A percentile compares a stretch with the other conserved stretches of the same genome.
Conservation (phyloP, 441 rosid genomes). For the Breynia disticha region DNA sequence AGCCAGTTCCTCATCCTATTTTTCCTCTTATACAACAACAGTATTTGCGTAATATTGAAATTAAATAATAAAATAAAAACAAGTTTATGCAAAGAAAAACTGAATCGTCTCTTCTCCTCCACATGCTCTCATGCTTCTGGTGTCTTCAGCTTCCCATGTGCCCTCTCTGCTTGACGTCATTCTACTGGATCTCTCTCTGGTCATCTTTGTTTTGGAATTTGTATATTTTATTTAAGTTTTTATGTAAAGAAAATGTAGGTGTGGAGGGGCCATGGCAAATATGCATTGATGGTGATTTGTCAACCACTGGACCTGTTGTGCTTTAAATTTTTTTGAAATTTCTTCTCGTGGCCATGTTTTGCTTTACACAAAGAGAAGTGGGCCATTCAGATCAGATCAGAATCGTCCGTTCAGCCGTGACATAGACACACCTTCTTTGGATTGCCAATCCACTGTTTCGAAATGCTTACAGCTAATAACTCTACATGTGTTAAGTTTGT, state of each 20-base stretch:
- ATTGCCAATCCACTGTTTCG: too few relatives aligned
- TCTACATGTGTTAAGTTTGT: too few relatives aligned
- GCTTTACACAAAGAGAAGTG: neutral
- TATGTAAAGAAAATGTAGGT: neutral
- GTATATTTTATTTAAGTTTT: neutral
- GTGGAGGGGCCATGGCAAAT: neutral
- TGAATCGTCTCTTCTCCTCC: slow-evolving; percentile 19
- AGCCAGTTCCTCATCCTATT: neutral
- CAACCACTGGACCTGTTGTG: neutral
- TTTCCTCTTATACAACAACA: neutral
- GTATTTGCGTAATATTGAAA: neutral
- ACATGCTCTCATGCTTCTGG: slow-evolving; percentile 19
- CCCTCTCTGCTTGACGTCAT: slow-evolving; percentile 19
- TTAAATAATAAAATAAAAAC: slow-evolving; percentile 1
- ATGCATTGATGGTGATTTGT: slow-evolving; percentile 1
- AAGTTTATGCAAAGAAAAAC: neutral
- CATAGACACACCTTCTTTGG: too few relatives aligned
- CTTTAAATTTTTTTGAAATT: neutral
- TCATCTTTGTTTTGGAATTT: slow-evolving; percentile 1
- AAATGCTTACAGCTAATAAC: too few relatives aligned
- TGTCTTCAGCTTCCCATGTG: slow-evolving; percentile 34
- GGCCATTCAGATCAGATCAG: neutral
- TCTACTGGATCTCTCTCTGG: neutral
- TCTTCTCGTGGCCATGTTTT: neutral
- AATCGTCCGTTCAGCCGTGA: neutral